phyloP scores from a whole-genome alignment of 495 filamentous ascomycete species.

The Oleoguttula mirabilis region DNA sequence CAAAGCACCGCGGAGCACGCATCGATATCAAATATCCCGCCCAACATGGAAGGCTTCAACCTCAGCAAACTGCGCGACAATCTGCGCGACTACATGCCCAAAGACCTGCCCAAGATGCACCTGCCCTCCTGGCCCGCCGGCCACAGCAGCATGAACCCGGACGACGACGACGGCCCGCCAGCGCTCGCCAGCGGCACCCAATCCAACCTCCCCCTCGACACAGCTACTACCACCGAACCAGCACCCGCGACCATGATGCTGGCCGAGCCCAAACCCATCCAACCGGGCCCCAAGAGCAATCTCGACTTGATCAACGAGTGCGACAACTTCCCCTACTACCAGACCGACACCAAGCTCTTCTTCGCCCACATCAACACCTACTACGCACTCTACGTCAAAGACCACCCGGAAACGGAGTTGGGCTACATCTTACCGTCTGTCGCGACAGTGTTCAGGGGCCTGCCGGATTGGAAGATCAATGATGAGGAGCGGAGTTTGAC shows the following conservation, averaged over 20 bases:
- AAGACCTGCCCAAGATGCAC: slow-evolving; percentile 7
- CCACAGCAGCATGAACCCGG: slow-evolving; percentile 13
- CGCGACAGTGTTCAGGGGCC: slow-evolving; percentile 27
- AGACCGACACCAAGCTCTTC: slow-evolving; percentile 26
- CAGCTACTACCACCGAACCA: not conserved
- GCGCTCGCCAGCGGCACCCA: not conserved
- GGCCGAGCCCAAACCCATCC: slow-evolving; percentile 10
- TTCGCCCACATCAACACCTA: slow-evolving; percentile 26
- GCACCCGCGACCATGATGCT: not conserved
- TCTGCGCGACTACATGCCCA: slow-evolving; percentile 16
- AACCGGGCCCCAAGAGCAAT: slow-evolving; percentile 20
- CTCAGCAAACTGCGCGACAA: slow-evolving; percentile 10
- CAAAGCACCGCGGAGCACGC: no score
- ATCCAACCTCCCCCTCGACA: not conserved
- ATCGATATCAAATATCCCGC: no score
- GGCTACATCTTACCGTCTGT: slow-evolving; percentile 41
- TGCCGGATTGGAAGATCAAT: slow-evolving; percentile 27
- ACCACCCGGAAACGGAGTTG: slow-evolving; percentile 27
- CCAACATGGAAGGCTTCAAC: slow-evolving; percentile 21
- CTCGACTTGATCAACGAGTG: slow-evolving; percentile 32
- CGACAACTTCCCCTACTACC: slow-evolving; percentile 32
- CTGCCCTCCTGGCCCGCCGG: slow-evolving; percentile 7
- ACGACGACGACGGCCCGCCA: slow-evolving; percentile 3
- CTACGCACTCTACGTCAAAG: slow-evolving; percentile 27
- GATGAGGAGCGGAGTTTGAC: slow-evolving; percentile 29